Evolutionary conservation across 192 early-diverging fungal genomes (phyloP), one percentile per base, ranked within the genome.

Genomic region (Linnemannia schmuckeri): DNA sequence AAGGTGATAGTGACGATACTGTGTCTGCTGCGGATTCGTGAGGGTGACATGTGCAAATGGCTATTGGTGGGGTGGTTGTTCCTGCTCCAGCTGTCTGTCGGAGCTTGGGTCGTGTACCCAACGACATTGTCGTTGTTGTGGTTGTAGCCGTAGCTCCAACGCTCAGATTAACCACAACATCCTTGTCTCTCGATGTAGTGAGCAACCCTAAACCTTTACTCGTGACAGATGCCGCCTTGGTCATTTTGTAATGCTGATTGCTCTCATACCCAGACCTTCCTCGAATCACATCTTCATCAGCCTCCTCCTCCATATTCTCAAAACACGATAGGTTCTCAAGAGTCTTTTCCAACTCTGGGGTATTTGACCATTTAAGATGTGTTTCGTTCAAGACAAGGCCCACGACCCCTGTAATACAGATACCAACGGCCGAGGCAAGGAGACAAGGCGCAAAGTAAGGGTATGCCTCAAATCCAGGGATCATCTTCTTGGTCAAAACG

Each of bases 391-490:
- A 42, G 6, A 72, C 1, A 7, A 85, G 46, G 15, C 70, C 69
- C 1, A 79, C 78, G 18, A 76, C 33, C 10, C 74, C 69, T 33
- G 74, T 72, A n/a, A 85, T 0, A 9, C 76, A 61, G 12, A 85
- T 4, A 1, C 78, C 77, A 3, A 85, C 63, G 9, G 61, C 44
- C 12, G 83, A 44, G 4, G 78, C 78, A 1, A 80, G 33, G 30
- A 80, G 74, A 68, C 78, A 85, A 2, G 83, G 78, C 2, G 83
- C 83, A 68, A 80, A 76, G 57, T 80, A 85, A 17, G 68, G 68
- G 27, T 72, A 79, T 0, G 66, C 12, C 18, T 79, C 77, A 30
- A 71, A 84, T 38, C 82, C 82, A 2, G 47, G 66, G 52, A 84
- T 46, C 24, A 69, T 72, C 30, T 35, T 75, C 41, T 61, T 78